Base-by-base conservation (phyloP, 768 basidiomycete genomes). In the Pisolithus albus region DNA sequence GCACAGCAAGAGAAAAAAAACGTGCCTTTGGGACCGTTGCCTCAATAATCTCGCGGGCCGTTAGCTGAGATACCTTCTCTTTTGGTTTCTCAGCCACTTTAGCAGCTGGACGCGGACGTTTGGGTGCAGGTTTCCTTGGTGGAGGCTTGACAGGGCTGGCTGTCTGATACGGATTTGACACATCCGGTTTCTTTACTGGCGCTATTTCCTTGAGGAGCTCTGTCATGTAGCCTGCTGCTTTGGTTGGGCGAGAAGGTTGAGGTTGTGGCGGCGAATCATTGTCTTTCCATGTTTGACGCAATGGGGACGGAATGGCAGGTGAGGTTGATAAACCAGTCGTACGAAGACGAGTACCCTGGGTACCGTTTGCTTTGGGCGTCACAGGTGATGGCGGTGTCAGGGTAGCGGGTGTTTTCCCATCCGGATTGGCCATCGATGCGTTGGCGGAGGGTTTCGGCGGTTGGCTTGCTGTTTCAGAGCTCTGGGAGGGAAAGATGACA, bases 111-210 rank as follows among this genome's bases (percentile, higher is more conserved):
- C 54, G 64, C 26, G 71, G 56, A 48, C 79, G 74, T 61, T 72
- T 80, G 23, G 67, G 62, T 23, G 60, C 55, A 16, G 57, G 65
- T 39, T 68, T 72, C 59, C 76, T 75, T 46, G 72, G 67, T 3
- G 77, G 74, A 10, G 73, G 74, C 42, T 73, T 72, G 18, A 86
- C 77, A 37, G 86, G 86, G 58, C 79, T 86, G 15, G 82, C 81
- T 18, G 78, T 75, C 63, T 89, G 84, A 60, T 91, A 90, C 0
- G 88, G 88, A 63, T 91, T 91, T 47, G 78, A 79, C 40, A 88
- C 75, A 58, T 86, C 87, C 19, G 79, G 75, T 52, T 72, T 81
- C 65, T 77, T 81, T 13, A 78, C 73, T 0, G 84, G 83, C 0
- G 84, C 83, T 7, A 77, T 80, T 56, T 84, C 83, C 64, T 85